Percentiles rank a stretch among this genome's conserved stretches.
These are phyloP conservation scores for Diplodia intermedia DNA, from an alignment of 2,329 filamentous ascomycete species.

Conservation along the genomic window DNA sequence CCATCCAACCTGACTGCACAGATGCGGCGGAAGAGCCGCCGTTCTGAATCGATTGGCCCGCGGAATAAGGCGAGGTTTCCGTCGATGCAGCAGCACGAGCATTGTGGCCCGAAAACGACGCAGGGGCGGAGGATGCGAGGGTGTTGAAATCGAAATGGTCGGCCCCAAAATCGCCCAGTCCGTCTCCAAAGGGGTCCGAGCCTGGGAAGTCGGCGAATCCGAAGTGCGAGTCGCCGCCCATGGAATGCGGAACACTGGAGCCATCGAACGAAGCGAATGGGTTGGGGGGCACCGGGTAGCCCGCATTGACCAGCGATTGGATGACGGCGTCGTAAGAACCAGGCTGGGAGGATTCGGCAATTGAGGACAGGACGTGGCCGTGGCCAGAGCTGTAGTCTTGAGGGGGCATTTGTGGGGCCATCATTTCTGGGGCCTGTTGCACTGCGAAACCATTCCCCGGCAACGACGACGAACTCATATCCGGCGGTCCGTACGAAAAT, in stretches of 20 bases:
- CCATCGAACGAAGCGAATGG: slow-evolving; percentile 40
- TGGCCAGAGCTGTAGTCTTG: slow-evolving; percentile 26
- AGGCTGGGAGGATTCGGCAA: slow-evolving; percentile 32
- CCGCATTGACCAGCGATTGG: slow-evolving; percentile 41
- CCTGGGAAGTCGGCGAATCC: slow-evolving; percentile 37
- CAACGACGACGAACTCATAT: slow-evolving; percentile 46
- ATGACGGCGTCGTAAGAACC: slow-evolving; percentile 42
- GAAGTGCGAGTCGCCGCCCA: slow-evolving; percentile 37
- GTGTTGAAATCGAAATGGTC: slow-evolving; percentile 40
- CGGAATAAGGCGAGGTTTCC: slow-evolving; percentile 47
- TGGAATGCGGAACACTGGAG: slow-evolving; percentile 37
- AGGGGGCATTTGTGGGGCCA: slow-evolving; percentile 19
- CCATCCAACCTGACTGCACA: slow-evolving; percentile 48
- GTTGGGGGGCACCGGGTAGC: slow-evolving; percentile 43
- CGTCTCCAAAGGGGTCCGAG: slow-evolving; percentile 39
- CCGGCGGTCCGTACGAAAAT: slow-evolving; percentile 34
- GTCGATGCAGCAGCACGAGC: slow-evolving; percentile 44
- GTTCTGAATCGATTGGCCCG: slow-evolving; percentile 42
- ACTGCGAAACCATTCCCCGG: slow-evolving; percentile 38
- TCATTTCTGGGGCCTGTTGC: slow-evolving; percentile 25
- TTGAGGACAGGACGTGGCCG: slow-evolving; percentile 30
- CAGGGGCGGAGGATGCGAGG: slow-evolving; percentile 39
- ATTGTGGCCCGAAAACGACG: slow-evolving; percentile 41
- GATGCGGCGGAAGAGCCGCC: slow-evolving; percentile 46
- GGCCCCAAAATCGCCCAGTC: slow-evolving; percentile 40